Percentiles rank a stretch among this genome's conserved stretches.
Evolutionary conservation across 2,329 filamentous ascomycete genomes (phyloP).

Genomic region (Fusarium staphyleae): DNA sequence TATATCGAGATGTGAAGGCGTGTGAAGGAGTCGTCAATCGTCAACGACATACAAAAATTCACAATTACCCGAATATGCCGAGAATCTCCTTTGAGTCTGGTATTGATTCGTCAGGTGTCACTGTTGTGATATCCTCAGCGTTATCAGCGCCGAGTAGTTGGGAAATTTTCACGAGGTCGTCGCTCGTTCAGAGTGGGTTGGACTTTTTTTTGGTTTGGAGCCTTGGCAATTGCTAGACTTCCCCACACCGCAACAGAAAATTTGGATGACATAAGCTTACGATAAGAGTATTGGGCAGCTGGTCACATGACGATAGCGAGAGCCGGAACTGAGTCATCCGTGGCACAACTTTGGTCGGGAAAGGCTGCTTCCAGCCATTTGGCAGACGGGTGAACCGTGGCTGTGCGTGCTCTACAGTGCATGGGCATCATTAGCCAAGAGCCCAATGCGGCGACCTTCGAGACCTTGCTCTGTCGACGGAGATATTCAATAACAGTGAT

Average conservation of each 20-base stretch:
- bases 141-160: conserved; percentile 37
- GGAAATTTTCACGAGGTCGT: conserved; percentile 46
- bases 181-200: conserved; percentile 36
- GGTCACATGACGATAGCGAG: conserved; percentile 31
- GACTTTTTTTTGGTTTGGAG: conserved; percentile 46
- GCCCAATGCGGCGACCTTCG: conserved; percentile 10
- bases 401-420: conserved; percentile 3
- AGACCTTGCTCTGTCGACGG: conserved; percentile 5
- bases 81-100: not conserved
- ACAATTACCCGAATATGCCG: not conserved
- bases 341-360: conserved; percentile 7
- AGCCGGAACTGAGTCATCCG: conserved; percentile 21
- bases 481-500: conserved; percentile 31
- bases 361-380: conserved; percentile 12
- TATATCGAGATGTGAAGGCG: conserved; percentile 13
- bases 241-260: conserved; percentile 27
- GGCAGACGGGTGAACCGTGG: conserved; percentile 8
- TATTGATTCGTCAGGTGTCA: conserved; percentile 5
- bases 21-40: conserved; percentile 23
- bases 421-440: conserved; percentile 17
- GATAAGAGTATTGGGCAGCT: conserved; percentile 23
- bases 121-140: conserved; percentile 25
- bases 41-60: not conserved
- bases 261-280: conserved; percentile 34
- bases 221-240: conserved; percentile 17